A percentile compares a stretch with the other conserved stretches of the same genome.
Conservation (phyloP, 305 asterid species). For the Salvia sclarea region DNA sequence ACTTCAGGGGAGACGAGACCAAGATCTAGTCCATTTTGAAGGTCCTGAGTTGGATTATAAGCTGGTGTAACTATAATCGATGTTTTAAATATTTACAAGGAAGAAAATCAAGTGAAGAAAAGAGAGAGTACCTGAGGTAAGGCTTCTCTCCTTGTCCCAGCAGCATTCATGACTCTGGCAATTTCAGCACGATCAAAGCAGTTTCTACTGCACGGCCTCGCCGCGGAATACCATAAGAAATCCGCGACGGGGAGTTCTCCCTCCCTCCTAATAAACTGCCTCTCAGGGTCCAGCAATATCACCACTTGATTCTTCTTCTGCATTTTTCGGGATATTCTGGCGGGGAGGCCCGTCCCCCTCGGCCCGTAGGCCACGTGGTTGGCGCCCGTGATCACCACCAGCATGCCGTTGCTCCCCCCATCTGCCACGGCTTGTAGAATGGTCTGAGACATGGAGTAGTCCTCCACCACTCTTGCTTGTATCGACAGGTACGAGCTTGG, state of each 20-base stretch:
- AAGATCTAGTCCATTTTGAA: slow-evolving; percentile 89
- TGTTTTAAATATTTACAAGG: too few relatives aligned
- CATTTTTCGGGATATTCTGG: slow-evolving; percentile 74
- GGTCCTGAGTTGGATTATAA: slow-evolving; percentile 50
- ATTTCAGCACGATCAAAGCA: slow-evolving; percentile 99
- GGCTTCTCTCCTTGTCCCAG: slow-evolving; percentile 96
- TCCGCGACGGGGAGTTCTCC: slow-evolving; percentile 95
- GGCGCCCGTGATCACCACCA: slow-evolving; percentile 85
- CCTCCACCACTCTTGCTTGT: slow-evolving; percentile 91
- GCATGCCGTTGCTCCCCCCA: slow-evolving; percentile 68
- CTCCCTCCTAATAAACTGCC: slow-evolving; percentile 82
- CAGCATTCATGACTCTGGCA: slow-evolving; percentile 98
- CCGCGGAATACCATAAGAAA: slow-evolving; percentile 97
- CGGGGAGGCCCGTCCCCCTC: slow-evolving; percentile 75
- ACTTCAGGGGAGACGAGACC: slow-evolving; percentile 91
- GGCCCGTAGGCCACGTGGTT: slow-evolving; percentile 75
- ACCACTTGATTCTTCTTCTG: slow-evolving; percentile 54
- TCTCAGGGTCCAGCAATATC: slow-evolving; percentile 56
- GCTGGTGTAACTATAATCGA: too few relatives aligned
- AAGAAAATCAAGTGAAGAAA: too few relatives aligned
- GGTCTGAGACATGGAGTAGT: slow-evolving; percentile 80
- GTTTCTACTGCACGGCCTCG: slow-evolving; percentile 90
- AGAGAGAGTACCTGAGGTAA: slow-evolving; percentile 88
- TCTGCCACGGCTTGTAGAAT: slow-evolving; percentile 62
- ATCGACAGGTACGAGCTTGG: slow-evolving; percentile 86